Percentiles rank a stretch among this genome's conserved stretches.
phyloP scores from a whole-genome alignment of 805 yeast species.

The Candida wancherniae region DNA sequence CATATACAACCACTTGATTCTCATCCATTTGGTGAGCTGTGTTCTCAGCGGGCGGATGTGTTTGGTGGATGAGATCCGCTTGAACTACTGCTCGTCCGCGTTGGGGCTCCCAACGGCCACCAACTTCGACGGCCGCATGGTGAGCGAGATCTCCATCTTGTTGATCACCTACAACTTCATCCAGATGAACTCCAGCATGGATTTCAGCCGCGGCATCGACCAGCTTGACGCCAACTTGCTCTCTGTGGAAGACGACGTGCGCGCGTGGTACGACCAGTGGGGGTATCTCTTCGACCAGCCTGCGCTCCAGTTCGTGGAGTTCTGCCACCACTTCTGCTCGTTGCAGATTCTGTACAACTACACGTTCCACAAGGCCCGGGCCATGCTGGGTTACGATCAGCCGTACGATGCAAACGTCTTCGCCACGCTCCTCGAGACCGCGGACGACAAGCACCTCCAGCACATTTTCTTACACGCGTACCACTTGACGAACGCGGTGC shows the following conservation, averaged over 20 bases:
- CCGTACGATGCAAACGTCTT: conserved; percentile 20
- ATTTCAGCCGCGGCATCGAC: conserved; percentile 3
- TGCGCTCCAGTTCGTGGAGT: conserved; percentile 67
- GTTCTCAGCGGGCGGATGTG: conserved; percentile 63
- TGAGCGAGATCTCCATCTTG: conserved; percentile 65
- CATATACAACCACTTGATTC: conserved; percentile 65
- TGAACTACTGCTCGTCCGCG: conserved; percentile 55
- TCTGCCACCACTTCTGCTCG: conserved; percentile 60
- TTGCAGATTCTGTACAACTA: conserved; percentile 46
- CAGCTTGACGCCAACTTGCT: conserved; percentile 23
- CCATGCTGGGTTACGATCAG: not conserved
- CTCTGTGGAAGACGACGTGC: conserved; percentile 45
- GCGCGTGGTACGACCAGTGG: conserved; percentile 66
- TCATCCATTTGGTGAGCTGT: conserved; percentile 65
- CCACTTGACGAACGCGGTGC: conserved; percentile 38
- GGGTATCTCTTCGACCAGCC: conserved; percentile 64
- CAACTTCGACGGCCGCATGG: conserved; percentile 79
- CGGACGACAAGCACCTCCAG: conserved; percentile 25
- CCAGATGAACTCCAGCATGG: conserved; percentile 31
- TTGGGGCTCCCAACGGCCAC: conserved; percentile 57
- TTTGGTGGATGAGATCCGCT: conserved; percentile 53
- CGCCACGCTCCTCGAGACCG: conserved; percentile 19
- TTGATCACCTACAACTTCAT: conserved; percentile 54
- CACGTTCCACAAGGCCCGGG: conserved; percentile 15
- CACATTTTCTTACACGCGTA: conserved; percentile 39